Conservation (phyloP, 1,139 yeast genomes). For the Diutina neorugosa region DNA sequence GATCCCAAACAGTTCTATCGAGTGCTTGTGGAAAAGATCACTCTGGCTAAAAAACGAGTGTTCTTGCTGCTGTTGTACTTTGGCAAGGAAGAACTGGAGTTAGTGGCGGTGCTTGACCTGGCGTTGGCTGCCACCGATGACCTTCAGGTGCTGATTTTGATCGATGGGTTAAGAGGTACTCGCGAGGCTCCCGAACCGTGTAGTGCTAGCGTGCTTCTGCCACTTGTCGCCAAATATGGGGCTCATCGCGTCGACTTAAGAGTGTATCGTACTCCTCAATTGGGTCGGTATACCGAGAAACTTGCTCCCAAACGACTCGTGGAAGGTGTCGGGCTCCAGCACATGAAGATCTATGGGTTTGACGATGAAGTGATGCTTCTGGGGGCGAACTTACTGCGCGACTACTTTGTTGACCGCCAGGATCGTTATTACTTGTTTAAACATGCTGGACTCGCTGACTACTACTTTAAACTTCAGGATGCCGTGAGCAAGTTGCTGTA, state of each 20-base stretch:
- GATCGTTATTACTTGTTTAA: conserved; percentile 78
- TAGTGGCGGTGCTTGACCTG: conserved; percentile 43
- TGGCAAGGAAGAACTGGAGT: conserved; percentile 72
- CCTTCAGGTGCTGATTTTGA: conserved; percentile 57
- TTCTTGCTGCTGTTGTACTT: conserved; percentile 80
- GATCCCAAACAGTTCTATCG: conserved; percentile 63
- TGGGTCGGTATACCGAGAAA: conserved; percentile 51
- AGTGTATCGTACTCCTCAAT: conserved; percentile 84
- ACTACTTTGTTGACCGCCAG: conserved; percentile 92
- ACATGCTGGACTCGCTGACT: conserved; percentile 46
- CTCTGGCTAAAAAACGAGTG: conserved; percentile 43
- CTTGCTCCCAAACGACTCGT: conserved; percentile 74
- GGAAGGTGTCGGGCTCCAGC: conserved; percentile 91
- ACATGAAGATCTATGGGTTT: conserved; percentile 92
- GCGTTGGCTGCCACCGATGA: conserved; percentile 51
- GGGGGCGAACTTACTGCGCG: conserved; percentile 86
- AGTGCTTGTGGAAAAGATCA: conserved; percentile 43
- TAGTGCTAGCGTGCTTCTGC: conserved; percentile 64
- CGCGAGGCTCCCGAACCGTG: conserved; percentile 75
- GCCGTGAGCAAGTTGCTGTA: conserved; percentile 63
- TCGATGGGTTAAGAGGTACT: conserved; percentile 89
- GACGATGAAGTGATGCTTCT: conserved; percentile 81
- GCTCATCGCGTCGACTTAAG: conserved; percentile 63
- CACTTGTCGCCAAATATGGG: conserved; percentile 53
- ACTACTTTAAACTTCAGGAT: conserved; percentile 57